These are phyloP conservation scores for Betula pendula DNA, from an alignment of 306 rosid genomes.

Conservation along the genomic window DNA sequence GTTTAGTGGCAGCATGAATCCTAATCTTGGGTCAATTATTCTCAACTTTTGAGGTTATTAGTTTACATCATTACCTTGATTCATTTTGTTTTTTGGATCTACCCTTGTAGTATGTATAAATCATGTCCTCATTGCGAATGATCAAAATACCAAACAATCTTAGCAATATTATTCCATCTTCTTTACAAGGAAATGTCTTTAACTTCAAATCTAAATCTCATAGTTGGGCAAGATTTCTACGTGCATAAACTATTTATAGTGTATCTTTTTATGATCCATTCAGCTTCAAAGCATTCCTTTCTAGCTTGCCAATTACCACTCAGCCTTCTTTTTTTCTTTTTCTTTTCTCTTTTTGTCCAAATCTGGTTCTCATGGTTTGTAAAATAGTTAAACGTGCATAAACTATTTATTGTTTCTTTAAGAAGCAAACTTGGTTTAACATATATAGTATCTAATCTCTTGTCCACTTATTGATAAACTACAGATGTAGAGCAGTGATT, in stretches of 20 bases:
- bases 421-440: background rate
- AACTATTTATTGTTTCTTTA: background rate
- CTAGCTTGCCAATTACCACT: no score
- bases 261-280: no score
- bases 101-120: background rate
- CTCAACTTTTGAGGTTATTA: no score
- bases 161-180: background rate
- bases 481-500: slow-evolving; percentile 46
- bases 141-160: background rate
- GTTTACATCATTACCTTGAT: no score
- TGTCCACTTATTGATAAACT: background rate
- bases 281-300: no score
- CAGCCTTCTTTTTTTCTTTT: no score
- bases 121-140: background rate
- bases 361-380: no score
- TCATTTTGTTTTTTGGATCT: no score
- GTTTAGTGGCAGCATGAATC: no score
- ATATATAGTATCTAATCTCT: background rate
- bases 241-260: background rate
- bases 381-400: background rate
- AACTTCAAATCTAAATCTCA: background rate
- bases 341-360: no score
- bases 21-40: no score
- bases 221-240: background rate
- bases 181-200: background rate